Base-by-base conservation (phyloP, 345 rosid genomes). In the Toxicodendron radicans region DNA sequence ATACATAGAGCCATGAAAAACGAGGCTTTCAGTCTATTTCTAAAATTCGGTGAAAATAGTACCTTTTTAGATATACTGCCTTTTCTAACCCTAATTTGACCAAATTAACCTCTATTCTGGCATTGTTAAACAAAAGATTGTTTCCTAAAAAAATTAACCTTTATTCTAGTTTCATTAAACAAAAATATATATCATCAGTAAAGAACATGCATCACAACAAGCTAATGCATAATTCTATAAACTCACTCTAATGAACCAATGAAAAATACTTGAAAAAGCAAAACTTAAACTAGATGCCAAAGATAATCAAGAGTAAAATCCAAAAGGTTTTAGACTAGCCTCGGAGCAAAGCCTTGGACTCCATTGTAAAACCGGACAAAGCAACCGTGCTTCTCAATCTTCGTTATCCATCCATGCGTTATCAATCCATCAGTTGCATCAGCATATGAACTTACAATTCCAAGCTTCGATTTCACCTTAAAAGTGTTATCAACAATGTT, bases 401-500 rank as follows among this genome's bases (percentile, higher is more conserved):
- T 95, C 53, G 94, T 86, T 79, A 95, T 91, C 99, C 99, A 95
- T 70, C 99, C 99, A 86, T 93, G 99, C 7, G 93, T 87, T 77
- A 89, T 78, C 30, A 93, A 75, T 45, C 98, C 98, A 66, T 87
- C 90, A 49, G 85, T 82, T 76, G 93, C 99, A 83, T 95, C 98
- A 74, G 91, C 80, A 74, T 91, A 95, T 54, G 96, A 91, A 77
- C 93, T 86, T 79, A 95, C 75, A 80, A 95, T 90, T 60, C 86
- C 79, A 77, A 84, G 99, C 79, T 90, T 91, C 12, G 99, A 95
- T 78, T 93, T 93, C 61, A 95, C 94, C 99, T 95, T 90, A 78
- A 83, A 79, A 85, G 21, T 18, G 27, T 60, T 62, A 64, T 56
- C 59, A 53, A 23, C 21, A 62, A 20, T 53, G 33, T 41, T 58